Evolutionary conservation across 208 protist species (phyloP), one percentile per base, ranked within the genome.

Genomic region (Wallacemonas sp.): DNA sequence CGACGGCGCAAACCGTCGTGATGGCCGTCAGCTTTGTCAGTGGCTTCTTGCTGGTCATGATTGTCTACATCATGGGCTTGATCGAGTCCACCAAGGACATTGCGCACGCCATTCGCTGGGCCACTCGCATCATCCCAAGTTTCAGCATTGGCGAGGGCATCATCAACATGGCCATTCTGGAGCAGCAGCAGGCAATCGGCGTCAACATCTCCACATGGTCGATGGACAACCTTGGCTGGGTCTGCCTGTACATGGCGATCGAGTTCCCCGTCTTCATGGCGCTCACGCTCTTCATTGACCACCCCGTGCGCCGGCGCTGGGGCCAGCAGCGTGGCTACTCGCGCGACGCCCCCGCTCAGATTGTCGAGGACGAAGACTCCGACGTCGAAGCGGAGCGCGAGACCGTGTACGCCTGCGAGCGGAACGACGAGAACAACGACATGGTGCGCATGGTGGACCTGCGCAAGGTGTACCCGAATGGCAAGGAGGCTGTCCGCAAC

Each of bases 381-480:
- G 72, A 68, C 38, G 77, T 82, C 7, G 61, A 62, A 26, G 46
- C 61, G 23, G 70, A 82, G 33, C 54, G 57, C 2, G 28, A 46
- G 49, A 26, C 33, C 11, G 32, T 65, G 3, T 55, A 61, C 46
- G 57, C n/a, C 14, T 28, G 42, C 7, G 71, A 61, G 26, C 36
- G 44, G 38, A 33, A 49, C 4, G 45, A 49, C 42, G 48, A 48
- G 32, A 48, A 78, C 44, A 50, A 73, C 28, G 83, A 89, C 49
- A 72, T 77, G 65, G 80, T 89, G 16, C 67, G 72, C 23, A 78
- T 89, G 36, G 71, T 77, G 31, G 64, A 84, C 65, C 72, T 86
- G 52, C 70, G 71, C 52, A 86, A 86, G 76, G 63, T 72, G 39
- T 84, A 84, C 67, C 0, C 38, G 11, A 79, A 70, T 33, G 70